Percentiles rank a stretch among this genome's conserved stretches.
Conservation (phyloP, 352 stramenopile genomes). For the Pythium oligandrum region DNA sequence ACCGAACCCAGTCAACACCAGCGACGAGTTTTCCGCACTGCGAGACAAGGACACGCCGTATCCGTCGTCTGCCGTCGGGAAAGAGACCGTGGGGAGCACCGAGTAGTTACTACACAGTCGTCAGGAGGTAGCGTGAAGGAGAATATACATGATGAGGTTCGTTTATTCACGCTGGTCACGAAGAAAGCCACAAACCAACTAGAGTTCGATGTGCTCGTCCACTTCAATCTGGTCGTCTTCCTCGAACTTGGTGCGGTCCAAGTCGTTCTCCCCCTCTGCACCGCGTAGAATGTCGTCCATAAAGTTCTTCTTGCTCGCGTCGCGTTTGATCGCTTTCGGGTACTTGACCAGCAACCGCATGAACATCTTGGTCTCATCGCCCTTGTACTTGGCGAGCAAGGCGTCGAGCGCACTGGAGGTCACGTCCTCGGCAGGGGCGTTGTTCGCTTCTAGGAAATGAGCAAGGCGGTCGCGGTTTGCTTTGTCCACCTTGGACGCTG, state of each 20-base stretch:
- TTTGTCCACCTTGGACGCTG: slow-evolving; percentile 14
- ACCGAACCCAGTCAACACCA: slow-evolving; percentile 22
- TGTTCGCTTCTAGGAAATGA: slow-evolving; percentile 47
- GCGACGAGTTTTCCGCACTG: slow-evolving; percentile 8
- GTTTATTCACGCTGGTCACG: too few species aligned
- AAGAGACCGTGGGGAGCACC: background rate
- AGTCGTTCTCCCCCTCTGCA: slow-evolving; percentile 15
- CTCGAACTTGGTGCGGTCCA: slow-evolving; percentile 8
- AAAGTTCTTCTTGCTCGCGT: slow-evolving; percentile 42
- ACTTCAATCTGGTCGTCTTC: slow-evolving; percentile 18
- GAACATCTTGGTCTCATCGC: slow-evolving; percentile 49
- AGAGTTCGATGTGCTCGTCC: slow-evolving; percentile 44
- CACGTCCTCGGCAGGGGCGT: slow-evolving; percentile 33
- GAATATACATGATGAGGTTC: too few species aligned
- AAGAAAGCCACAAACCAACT: background rate
- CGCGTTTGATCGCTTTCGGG: slow-evolving; percentile 42
- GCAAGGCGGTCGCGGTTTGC: slow-evolving; percentile 42
- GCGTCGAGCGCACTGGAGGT: slow-evolving; percentile 33
- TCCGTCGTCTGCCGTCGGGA: background rate
- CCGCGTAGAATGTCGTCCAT: slow-evolving; percentile 43
- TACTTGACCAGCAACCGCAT: slow-evolving; percentile 49
- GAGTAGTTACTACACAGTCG: too few species aligned
- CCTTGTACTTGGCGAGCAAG: slow-evolving; percentile 64
- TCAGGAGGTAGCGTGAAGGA: too few species aligned
- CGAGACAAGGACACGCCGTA: slow-evolving; percentile 8